Percentiles rank a stretch among this genome's conserved stretches.
phyloP scores from a whole-genome alignment of 805 yeast species.

The Wickerhamomyces rabaulensis region DNA sequence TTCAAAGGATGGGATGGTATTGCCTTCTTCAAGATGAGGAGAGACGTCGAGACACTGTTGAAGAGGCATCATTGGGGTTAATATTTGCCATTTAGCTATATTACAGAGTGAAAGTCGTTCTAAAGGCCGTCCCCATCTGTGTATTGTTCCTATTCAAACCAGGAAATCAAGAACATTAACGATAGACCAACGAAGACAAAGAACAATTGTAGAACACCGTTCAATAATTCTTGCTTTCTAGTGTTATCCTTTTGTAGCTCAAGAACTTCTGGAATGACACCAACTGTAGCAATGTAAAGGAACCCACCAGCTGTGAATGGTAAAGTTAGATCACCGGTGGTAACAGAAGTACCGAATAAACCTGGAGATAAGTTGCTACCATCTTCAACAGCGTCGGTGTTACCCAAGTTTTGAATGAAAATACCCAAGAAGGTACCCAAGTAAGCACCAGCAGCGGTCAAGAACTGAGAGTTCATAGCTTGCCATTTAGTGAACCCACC shows the following conservation, averaged over 20 bases:
- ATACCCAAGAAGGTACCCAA: constrained; percentile 65
- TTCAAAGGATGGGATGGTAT: too few species aligned
- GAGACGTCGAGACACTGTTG: too few species aligned
- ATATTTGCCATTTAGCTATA: too few species aligned
- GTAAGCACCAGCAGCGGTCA: constrained; percentile 61
- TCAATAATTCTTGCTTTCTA: constrained; percentile 33
- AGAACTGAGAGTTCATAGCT: constrained; percentile 61
- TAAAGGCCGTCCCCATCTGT: too few species aligned
- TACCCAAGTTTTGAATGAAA: constrained; percentile 39
- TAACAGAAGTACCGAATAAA: constrained; percentile 46
- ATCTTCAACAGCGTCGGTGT: not conserved
- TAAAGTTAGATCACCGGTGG: constrained; percentile 45
- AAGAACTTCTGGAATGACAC: constrained; percentile 70
- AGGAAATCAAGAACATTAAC: constrained; percentile 42
- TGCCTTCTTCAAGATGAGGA: too few species aligned
- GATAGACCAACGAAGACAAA: constrained; percentile 50
- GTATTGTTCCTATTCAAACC: constrained; percentile 16
- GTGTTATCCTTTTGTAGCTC: constrained; percentile 34
- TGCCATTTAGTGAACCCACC: constrained; percentile 64
- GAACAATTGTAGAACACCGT: constrained; percentile 40
- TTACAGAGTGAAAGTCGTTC: too few species aligned
- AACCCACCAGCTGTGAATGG: constrained; percentile 80
- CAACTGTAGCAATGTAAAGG: constrained; percentile 65
- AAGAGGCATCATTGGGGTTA: too few species aligned
- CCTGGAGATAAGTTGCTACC: constrained; percentile 27